These are phyloP conservation scores for Aquilaria sinensis DNA, from an alignment of 345 rosid genomes.

Conservation along the genomic window DNA sequence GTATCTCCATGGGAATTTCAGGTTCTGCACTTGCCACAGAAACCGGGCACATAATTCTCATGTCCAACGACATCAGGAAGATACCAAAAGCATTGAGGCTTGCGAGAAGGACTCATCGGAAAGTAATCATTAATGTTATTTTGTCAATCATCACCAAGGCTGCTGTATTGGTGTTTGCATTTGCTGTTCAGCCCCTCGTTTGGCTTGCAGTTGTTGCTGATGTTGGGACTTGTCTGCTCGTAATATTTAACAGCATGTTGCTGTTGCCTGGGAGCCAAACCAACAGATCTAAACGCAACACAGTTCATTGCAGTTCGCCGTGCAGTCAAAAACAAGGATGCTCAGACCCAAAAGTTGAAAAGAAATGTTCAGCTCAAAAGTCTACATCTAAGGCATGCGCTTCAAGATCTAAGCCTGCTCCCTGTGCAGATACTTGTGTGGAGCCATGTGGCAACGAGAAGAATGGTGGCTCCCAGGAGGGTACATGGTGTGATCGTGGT, in stretches of 20 bases:
- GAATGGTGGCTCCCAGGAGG: conserved; percentile 9
- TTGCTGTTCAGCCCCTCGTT: conserved; percentile 75
- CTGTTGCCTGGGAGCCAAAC: conserved; percentile 30
- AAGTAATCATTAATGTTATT: conserved; percentile 62
- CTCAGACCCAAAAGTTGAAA: conserved; percentile 6
- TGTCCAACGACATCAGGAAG: conserved; percentile 79
- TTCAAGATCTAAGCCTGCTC: conserved; percentile 14
- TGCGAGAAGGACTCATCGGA: conserved; percentile 49
- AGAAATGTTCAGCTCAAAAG: neutral
- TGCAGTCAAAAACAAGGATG: conserved; percentile 14
- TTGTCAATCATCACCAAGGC: conserved; percentile 56
- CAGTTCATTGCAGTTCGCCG: conserved; percentile 2
- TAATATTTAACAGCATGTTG: conserved; percentile 78
- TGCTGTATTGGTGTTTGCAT: conserved; percentile 60
- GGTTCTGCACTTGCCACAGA: conserved; percentile 90
- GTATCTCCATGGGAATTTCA: conserved; percentile 88
- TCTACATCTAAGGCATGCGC: conserved; percentile 7
- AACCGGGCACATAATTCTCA: conserved; percentile 69
- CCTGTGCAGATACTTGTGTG: conserved; percentile 1
- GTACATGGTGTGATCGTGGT: neutral
- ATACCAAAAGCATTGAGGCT: conserved; percentile 62
- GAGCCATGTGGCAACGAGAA: neutral
- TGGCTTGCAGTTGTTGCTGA: conserved; percentile 95
- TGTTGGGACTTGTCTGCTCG: conserved; percentile 82
- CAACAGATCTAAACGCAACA: conserved; percentile 15